These are phyloP conservation scores for Rhizopogon salebrosus DNA, from an alignment of 768 basidiomycete species.

Conservation along the genomic window DNA sequence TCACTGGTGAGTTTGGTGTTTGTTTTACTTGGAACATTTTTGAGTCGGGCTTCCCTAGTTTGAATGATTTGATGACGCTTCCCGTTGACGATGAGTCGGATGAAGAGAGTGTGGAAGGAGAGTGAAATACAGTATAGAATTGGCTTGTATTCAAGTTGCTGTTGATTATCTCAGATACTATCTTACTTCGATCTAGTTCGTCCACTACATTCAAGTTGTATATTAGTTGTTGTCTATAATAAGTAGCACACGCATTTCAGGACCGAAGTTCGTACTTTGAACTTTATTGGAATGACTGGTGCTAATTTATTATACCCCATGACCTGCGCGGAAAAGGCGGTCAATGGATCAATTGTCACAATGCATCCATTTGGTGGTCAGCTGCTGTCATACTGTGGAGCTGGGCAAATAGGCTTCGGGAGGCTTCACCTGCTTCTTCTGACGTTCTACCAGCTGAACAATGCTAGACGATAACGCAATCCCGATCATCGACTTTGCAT, in stretches of 20 bases:
- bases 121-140: background rate
- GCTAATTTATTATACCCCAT: too few relatives aligned
- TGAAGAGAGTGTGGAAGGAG: background rate
- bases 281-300: too few relatives aligned
- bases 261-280: too few relatives aligned
- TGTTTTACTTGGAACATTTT: background rate
- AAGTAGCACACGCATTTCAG: too few relatives aligned
- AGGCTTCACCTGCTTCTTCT: too few relatives aligned
- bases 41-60: constrained; percentile 29
- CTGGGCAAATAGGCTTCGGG: too few relatives aligned
- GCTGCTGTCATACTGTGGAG: too few relatives aligned
- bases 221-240: background rate
- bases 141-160: background rate
- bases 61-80: constrained; percentile 71
- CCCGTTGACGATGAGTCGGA: constrained; percentile 28
- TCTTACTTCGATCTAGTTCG: background rate
- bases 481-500: constrained; percentile 10
- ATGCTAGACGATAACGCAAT: background rate
- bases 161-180: background rate
- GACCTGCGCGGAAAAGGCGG: too few relatives aligned
- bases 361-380: too few relatives aligned
- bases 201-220: background rate
- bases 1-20: constrained; percentile 50
- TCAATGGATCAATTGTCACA: too few relatives aligned
- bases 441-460: background rate